These are phyloP conservation scores for Epichloe aotearoae DNA, from an alignment of 2,329 filamentous ascomycete genomes.

Conservation along the genomic window DNA sequence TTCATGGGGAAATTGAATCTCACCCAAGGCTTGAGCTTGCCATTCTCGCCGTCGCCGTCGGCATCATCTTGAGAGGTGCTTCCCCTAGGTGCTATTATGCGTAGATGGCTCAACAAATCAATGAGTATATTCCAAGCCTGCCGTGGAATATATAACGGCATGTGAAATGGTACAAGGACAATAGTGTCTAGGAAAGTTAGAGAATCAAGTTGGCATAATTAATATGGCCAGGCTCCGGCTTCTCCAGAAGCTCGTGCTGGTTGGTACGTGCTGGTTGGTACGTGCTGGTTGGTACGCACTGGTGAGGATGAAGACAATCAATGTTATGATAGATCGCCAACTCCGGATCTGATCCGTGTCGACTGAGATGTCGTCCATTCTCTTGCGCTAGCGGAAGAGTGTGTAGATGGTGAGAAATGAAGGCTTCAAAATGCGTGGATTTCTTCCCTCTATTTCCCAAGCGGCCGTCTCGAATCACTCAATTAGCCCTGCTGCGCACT, in stretches of 20 bases:
- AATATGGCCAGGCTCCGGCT: no score
- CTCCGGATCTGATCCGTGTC: slow-evolving; percentile 33
- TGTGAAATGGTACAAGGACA: slow-evolving; percentile 55
- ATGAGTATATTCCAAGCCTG: slow-evolving; percentile 30
- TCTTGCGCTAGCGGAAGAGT: not conserved
- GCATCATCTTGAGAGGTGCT: slow-evolving; percentile 11
- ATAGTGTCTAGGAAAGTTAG: slow-evolving; percentile 39
- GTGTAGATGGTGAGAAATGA: not conserved
- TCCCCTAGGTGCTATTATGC: slow-evolving; percentile 38
- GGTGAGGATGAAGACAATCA: slow-evolving; percentile 55
- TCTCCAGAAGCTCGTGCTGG: slow-evolving; percentile 21
- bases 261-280: slow-evolving; percentile 28
- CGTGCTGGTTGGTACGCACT: slow-evolving; percentile 41
- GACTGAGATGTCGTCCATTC: slow-evolving; percentile 5
- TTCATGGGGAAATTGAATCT: slow-evolving; percentile 50
- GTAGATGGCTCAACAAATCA: slow-evolving; percentile 20
- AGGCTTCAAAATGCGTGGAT: not conserved
- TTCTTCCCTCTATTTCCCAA: not conserved
- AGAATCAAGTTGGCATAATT: not conserved
- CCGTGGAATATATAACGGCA: slow-evolving; percentile 48
- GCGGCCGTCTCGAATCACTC: not conserved
- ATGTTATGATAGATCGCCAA: slow-evolving; percentile 58
- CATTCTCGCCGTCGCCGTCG: slow-evolving; percentile 13
- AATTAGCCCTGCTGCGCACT: not conserved
- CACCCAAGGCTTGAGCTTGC: slow-evolving; percentile 27